Conservation (phyloP, 2,329 filamentous ascomycete species). For the Arthrobotrys megalospora region DNA sequence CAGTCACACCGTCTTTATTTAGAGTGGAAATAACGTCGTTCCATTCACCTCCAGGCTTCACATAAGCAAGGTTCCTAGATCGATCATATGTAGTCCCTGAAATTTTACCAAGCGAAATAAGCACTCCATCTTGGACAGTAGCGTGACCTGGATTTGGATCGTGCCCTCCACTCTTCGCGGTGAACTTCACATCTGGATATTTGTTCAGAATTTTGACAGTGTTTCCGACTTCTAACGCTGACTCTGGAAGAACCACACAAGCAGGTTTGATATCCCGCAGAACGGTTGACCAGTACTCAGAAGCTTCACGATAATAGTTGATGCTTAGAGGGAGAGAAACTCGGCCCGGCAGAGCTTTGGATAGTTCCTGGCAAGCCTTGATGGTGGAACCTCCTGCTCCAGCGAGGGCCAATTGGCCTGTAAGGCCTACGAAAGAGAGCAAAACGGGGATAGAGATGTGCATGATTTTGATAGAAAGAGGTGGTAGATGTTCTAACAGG, state of each 20-base stretch:
- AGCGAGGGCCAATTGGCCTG: background rate
- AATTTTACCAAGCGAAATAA: background rate
- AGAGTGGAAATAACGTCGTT: slow-evolving; percentile 9
- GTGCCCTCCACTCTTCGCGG: slow-evolving; percentile 7
- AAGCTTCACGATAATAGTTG: background rate
- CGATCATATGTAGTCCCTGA: slow-evolving; percentile 9
- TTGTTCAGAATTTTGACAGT: slow-evolving; percentile 3
- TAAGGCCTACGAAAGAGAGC: background rate
- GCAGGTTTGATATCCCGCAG: slow-evolving; percentile 6
- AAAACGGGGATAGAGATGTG: background rate
- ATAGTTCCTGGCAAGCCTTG: background rate
- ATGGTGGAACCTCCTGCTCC: background rate
- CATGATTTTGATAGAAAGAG: background rate
- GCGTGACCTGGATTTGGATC: slow-evolving; percentile 1
- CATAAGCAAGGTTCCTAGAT: background rate
- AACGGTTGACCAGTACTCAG: slow-evolving; percentile 12
- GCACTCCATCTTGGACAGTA: slow-evolving; percentile 7
- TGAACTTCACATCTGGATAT: slow-evolving; percentile 11
- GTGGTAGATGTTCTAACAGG: background rate
- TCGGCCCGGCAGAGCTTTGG: background rate
- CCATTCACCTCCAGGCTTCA: slow-evolving; percentile 10
- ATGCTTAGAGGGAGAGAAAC: slow-evolving; percentile 2
- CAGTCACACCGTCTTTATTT: background rate
- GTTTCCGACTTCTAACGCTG: background rate
- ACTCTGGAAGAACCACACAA: slow-evolving; percentile 4